These are phyloP conservation scores for Hemisphaericaspora xylofermentans DNA, from an alignment of 1,139 yeast genomes.

Conservation along the genomic window DNA sequence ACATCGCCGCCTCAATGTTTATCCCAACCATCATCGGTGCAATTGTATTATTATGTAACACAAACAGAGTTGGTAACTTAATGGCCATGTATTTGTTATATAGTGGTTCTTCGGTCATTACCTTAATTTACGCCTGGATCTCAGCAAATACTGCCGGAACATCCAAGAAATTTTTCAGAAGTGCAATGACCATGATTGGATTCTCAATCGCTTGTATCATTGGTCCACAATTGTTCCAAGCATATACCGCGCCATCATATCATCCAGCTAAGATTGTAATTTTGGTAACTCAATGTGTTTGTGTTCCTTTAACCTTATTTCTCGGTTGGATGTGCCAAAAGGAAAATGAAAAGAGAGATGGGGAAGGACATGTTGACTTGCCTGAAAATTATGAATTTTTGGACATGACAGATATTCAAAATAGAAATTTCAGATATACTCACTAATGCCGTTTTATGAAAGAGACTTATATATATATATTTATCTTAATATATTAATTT, in stretches of 20 bases:
- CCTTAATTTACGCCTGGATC: slow-evolving; percentile 35
- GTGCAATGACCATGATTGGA: slow-evolving; percentile 33
- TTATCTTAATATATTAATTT: neutral
- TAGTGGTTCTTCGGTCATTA: slow-evolving; percentile 36
- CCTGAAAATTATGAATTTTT: slow-evolving; percentile 27
- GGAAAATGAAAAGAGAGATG: slow-evolving; percentile 29
- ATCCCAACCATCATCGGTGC: slow-evolving; percentile 38
- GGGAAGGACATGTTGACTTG: slow-evolving; percentile 13
- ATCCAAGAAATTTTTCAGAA: slow-evolving; percentile 31
- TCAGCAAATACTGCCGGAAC: slow-evolving; percentile 39
- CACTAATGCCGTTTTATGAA: slow-evolving; percentile 15
- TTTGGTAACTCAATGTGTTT: slow-evolving; percentile 29
- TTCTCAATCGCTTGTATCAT: slow-evolving; percentile 37
- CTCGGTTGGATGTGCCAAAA: slow-evolving; percentile 25
- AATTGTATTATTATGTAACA: slow-evolving; percentile 29
- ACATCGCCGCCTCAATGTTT: slow-evolving; percentile 30
- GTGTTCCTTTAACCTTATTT: slow-evolving; percentile 30
- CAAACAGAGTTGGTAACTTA: slow-evolving; percentile 31
- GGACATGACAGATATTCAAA: slow-evolving; percentile 39
- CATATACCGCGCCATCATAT: slow-evolving; percentile 27
- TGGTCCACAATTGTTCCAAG: slow-evolving; percentile 41
- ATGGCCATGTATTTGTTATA: slow-evolving; percentile 37
- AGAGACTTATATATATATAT: neutral
- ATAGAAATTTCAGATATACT: slow-evolving; percentile 32
- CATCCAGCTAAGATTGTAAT: slow-evolving; percentile 37